phyloP scores from a whole-genome alignment of 1,139 yeast genomes.

The Blastobotrys persicus region DNA sequence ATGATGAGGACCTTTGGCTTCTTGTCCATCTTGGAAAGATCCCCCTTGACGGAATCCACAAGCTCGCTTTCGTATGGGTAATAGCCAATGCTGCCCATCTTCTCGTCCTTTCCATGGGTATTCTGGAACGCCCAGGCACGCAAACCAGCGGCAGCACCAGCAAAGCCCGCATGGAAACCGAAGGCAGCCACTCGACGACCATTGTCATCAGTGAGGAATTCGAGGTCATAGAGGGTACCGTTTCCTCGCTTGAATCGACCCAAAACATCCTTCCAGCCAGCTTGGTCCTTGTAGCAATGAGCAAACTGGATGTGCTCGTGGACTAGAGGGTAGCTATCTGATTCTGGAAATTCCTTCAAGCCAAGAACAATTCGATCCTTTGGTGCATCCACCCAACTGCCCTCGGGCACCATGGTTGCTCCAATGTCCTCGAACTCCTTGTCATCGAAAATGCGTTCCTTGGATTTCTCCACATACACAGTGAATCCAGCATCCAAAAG shows the following conservation, averaged over 20 bases:
- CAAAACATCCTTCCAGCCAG: constrained; percentile 92
- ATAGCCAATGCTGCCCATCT: constrained; percentile 65
- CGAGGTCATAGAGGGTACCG: constrained; percentile 88
- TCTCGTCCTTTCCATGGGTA: constrained; percentile 61
- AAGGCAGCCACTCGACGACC: constrained; percentile 99
- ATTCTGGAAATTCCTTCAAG: constrained; percentile 89
- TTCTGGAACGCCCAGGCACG: constrained; percentile 94
- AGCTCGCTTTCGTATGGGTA: constrained; percentile 77
- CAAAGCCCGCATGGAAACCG: constrained; percentile 98
- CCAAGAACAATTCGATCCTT: constrained; percentile 86
- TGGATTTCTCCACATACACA: constrained; percentile 80
- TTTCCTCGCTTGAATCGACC: constrained; percentile 86
- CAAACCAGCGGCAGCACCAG: constrained; percentile 96
- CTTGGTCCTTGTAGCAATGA: constrained; percentile 97
- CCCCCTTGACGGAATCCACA: constrained; percentile 60
- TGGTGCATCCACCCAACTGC: constrained; percentile 92
- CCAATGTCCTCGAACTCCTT: constrained; percentile 78
- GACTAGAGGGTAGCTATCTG: constrained; percentile 80
- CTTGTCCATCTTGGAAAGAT: constrained; percentile 58
- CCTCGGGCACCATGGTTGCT: constrained; percentile 84
- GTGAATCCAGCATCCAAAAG: constrained; percentile 85
- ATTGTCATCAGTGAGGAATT: constrained; percentile 87
- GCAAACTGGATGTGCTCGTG: constrained; percentile 98
- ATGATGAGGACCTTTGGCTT: constrained; percentile 81
- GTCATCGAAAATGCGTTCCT: constrained; percentile 74